Base-by-base conservation (phyloP, 2,329 filamentous ascomycete genomes). In the Exserohilum rostratum region DNA sequence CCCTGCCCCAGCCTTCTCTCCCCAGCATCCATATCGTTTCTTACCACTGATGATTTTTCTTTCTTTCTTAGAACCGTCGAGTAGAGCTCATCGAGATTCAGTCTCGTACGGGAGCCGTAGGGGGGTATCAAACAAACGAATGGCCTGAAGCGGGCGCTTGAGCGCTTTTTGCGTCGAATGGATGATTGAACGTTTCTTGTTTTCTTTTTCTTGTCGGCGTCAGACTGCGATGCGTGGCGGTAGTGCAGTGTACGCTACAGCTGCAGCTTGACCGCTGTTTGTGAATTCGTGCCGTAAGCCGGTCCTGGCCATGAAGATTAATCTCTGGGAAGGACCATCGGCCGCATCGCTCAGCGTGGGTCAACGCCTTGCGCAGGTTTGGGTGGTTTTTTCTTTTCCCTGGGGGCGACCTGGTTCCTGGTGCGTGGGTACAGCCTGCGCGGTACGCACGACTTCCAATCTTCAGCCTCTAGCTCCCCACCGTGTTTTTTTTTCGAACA, bases 61-160 rank as follows among this genome's bases (percentile, higher is more conserved):
- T 25, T 25, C 22, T 25, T 25, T 25, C 22, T 25, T 25, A 7
- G 18, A 34, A 45, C 30, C 18, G 30, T 25, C 31, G 30, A 45
- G 43, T 45, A 45, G 43, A 45, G 43, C 13, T 45, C 43, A 45
- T 45, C 18, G 31, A 45, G 10, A 17, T 25, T 25, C 43, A 45
- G 43, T 34, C 30, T 45, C 30, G 43, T 33, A 25, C 30, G 43
- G 31, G 30, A 45, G 17, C 18, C 22, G 18, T 33, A 34, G 43
- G 30, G 29, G 18, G 43, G 30, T 45, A 45, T 45, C 30, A 25
- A 45, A 45, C 43, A 34, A 25, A 34, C 43, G 31, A 34, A 45
- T 45, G 18, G 13, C 43, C 43, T 45, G 30, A 45, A 34, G 30
- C 30, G 43, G 31, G 43, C 18, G 29, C 18, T 45, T 25, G 43